phyloP scores from a whole-genome alignment of 768 basidiomycete genomes.

The Rhodotorula babjevae region DNA sequence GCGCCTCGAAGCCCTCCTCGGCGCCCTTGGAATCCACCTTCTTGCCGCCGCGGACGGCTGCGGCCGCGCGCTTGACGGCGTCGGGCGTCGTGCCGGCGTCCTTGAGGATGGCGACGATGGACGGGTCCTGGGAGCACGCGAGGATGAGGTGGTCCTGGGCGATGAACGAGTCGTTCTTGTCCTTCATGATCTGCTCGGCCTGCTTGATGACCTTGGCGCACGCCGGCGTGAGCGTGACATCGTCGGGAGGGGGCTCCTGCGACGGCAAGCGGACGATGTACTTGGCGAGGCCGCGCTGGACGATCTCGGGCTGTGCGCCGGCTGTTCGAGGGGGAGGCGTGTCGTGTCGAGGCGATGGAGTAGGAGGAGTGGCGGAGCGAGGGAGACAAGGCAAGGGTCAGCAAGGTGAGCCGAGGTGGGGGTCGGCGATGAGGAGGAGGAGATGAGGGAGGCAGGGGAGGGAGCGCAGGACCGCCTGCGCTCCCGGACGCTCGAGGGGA shows the following conservation, averaged over 20 bases:
- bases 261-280: constrained; percentile 73
- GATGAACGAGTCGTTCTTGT: constrained; percentile 76
- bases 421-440: background rate
- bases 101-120: constrained; percentile 65
- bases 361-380: too few relatives aligned
- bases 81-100: constrained; percentile 65
- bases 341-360: too few relatives aligned
- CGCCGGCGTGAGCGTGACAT: constrained; percentile 60
- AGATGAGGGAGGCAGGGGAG: background rate
- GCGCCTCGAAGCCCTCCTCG: constrained; percentile 87
- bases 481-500: background rate
- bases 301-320: constrained; percentile 65
- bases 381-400: constrained; percentile 19
- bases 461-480: background rate
- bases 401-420: background rate
- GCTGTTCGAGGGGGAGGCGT: too few relatives aligned
- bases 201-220: constrained; percentile 64
- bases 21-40: constrained; percentile 79
- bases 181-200: constrained; percentile 69
- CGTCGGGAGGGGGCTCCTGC: constrained; percentile 80
- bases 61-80: constrained; percentile 64
- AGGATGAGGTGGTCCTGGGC: constrained; percentile 88
- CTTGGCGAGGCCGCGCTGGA: constrained; percentile 70
- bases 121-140: constrained; percentile 70
- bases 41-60: constrained; percentile 71